These are phyloP conservation scores for Colletotrichum sp. DNA, from an alignment of 2,329 filamentous ascomycete species.

Conservation along the genomic window DNA sequence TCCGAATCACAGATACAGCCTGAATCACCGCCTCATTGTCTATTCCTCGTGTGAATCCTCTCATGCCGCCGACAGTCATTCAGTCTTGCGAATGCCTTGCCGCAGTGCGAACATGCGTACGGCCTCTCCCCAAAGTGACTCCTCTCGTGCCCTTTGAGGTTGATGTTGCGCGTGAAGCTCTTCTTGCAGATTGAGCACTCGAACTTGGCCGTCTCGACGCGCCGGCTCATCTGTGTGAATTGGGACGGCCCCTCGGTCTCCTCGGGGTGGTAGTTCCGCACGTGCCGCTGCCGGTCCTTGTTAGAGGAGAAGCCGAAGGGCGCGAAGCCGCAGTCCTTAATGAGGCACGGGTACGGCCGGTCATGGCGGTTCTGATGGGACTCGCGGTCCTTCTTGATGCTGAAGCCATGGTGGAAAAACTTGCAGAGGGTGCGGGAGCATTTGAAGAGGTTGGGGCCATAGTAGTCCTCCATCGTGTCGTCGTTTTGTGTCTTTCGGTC, in stretches of 20 bases:
- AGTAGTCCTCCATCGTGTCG: conserved; percentile 29
- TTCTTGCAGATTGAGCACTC: conserved; percentile 38
- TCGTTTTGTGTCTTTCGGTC: neutral
- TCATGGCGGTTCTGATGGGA: conserved; percentile 42
- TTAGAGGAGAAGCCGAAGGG: conserved; percentile 43
- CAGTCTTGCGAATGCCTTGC: conserved; percentile 34
- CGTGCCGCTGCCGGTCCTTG: conserved; percentile 40
- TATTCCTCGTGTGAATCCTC: conserved; percentile 25
- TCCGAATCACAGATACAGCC: neutral
- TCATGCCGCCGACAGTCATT: conserved; percentile 38
- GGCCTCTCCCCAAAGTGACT: conserved; percentile 40
- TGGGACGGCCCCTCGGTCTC: neutral
- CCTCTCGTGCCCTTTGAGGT: conserved; percentile 36
- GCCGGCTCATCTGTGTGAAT: conserved; percentile 24
- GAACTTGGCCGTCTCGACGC: conserved; percentile 25
- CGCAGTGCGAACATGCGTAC: conserved; percentile 31
- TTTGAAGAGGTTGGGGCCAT: conserved; percentile 44
- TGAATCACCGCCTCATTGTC: neutral
- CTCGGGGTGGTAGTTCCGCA: conserved; percentile 20
- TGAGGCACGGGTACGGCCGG: conserved; percentile 41
- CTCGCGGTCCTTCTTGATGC: conserved; percentile 30
- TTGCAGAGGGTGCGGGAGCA: conserved; percentile 43
- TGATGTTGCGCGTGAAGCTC: conserved; percentile 40
- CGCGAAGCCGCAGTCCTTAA: conserved; percentile 33
- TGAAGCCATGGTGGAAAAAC: conserved; percentile 48